A percentile compares a stretch with the other conserved stretches of the same genome.
phyloP scores from a whole-genome alignment of 257 asterid species.

The Misopates orontium region DNA sequence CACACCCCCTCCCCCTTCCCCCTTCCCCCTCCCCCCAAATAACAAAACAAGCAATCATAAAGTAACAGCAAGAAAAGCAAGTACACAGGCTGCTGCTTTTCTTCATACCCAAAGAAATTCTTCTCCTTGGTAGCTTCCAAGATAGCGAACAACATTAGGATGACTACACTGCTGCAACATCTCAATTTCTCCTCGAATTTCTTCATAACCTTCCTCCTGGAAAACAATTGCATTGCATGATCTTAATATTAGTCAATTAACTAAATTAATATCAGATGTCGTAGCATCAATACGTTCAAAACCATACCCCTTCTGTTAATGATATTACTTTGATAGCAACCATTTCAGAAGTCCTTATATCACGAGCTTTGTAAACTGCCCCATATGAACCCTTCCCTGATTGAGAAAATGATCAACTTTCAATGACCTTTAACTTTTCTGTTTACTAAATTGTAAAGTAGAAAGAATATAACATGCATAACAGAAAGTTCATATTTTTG shows the following conservation, averaged over 20 bases:
- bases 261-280: slow-evolving; percentile 8
- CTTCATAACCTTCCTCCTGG: slow-evolving; percentile 99
- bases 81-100: slow-evolving; percentile 20
- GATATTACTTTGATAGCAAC: slow-evolving; percentile 98
- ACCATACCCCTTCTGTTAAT: slow-evolving; percentile 88
- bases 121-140: slow-evolving; percentile 98
- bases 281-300: slow-evolving; percentile 1
- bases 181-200: slow-evolving; percentile 95
- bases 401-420: slow-evolving; percentile 28
- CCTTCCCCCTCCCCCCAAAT: slow-evolving; percentile 15
- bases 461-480: background rate
- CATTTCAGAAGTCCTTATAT: slow-evolving; percentile 79
- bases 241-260: slow-evolving; percentile 8
- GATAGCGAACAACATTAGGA: slow-evolving; percentile 99
- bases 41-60: background rate
- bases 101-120: slow-evolving; percentile 93
- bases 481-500: background rate
- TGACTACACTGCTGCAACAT: slow-evolving; percentile 99
- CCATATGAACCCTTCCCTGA: slow-evolving; percentile 99
- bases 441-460: background rate
- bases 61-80: slow-evolving; percentile 12
- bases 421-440: slow-evolving; percentile 13
- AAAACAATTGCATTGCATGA: slow-evolving; percentile 24
- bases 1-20: background rate
- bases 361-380: slow-evolving; percentile 95